A percentile compares a stretch with the other conserved stretches of the same genome.
These are phyloP conservation scores for Cercospora berteroae DNA, from an alignment of 2,329 filamentous ascomycete species.

Conservation along the genomic window DNA sequence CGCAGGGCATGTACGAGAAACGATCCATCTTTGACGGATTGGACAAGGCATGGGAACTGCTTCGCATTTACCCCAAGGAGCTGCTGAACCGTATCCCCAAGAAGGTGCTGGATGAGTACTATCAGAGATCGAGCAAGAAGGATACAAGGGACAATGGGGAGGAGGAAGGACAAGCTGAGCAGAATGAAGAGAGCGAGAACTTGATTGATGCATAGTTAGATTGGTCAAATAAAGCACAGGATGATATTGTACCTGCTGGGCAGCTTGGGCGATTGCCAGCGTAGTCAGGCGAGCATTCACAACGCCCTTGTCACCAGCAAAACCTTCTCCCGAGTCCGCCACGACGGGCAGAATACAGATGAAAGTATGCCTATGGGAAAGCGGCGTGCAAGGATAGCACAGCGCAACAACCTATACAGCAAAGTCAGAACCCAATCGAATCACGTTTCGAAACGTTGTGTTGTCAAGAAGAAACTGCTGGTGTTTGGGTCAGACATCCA, in stretches of 20 bases:
- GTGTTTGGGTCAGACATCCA: constrained; percentile 40
- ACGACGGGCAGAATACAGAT: constrained; percentile 1
- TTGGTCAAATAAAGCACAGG: neutral
- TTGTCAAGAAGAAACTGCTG: constrained; percentile 12
- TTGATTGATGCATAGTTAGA: constrained; percentile 27
- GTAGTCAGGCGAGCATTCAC: neutral
- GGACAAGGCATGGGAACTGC: constrained; percentile 92
- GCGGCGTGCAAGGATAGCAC: neutral
- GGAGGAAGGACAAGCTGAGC: constrained; percentile 31
- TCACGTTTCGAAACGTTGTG: neutral
- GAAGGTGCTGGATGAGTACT: constrained; percentile 54
- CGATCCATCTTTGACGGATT: constrained; percentile 90
- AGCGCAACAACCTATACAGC: neutral
- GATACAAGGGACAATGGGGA: constrained; percentile 48
- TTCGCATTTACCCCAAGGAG: constrained; percentile 97
- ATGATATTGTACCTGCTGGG: neutral
- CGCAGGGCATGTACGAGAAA: constrained; percentile 87
- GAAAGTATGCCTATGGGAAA: constrained; percentile 1
- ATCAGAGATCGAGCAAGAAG: constrained; percentile 46
- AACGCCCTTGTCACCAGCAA: neutral
- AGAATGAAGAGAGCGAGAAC: constrained; percentile 33
- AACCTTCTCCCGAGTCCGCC: constrained; percentile 5
- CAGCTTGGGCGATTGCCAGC: neutral
- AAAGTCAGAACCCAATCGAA: neutral
- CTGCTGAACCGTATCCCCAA: constrained; percentile 77